Evolutionary conservation across 148 eudicot species (phyloP).

Genomic region (Rhododendron molle): DNA sequence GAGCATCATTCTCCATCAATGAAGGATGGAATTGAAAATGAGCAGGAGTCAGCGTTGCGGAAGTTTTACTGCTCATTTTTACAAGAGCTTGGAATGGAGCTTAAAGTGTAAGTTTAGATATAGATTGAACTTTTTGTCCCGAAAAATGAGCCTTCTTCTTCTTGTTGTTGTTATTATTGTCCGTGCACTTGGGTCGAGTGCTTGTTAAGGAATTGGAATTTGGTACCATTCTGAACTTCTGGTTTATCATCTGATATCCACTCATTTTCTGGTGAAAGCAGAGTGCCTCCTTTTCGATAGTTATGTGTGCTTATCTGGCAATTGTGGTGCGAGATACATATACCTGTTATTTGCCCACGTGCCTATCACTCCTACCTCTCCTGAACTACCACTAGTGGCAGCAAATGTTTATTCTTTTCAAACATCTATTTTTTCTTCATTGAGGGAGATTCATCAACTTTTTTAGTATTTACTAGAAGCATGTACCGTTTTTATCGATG

Average conservation of each 20-base stretch:
- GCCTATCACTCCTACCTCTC: neutral
- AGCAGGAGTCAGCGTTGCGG: conserved; percentile 45
- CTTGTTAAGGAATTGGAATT: neutral
- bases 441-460: neutral
- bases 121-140: neutral
- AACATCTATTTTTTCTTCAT: neutral
- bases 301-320: neutral
- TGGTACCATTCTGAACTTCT: neutral
- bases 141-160: neutral
- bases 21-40: conserved; percentile 54
- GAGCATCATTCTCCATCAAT: conserved; percentile 67
- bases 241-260: conserved; percentile 3
- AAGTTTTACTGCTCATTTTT: conserved; percentile 56
- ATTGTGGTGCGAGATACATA: neutral
- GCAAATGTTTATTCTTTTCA: conserved; percentile 1
- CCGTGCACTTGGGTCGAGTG: neutral
- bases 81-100: conserved; percentile 67
- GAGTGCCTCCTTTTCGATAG: neutral
- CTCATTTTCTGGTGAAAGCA: neutral
- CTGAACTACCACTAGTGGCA: neutral
- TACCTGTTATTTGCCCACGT: neutral
- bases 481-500: neutral
- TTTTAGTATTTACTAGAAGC: neutral
- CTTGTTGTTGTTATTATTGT: neutral
- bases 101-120: conserved; percentile 52